Evolutionary conservation across 805 yeast species (phyloP).

Genomic region (Monosporozyma aerobia): DNA sequence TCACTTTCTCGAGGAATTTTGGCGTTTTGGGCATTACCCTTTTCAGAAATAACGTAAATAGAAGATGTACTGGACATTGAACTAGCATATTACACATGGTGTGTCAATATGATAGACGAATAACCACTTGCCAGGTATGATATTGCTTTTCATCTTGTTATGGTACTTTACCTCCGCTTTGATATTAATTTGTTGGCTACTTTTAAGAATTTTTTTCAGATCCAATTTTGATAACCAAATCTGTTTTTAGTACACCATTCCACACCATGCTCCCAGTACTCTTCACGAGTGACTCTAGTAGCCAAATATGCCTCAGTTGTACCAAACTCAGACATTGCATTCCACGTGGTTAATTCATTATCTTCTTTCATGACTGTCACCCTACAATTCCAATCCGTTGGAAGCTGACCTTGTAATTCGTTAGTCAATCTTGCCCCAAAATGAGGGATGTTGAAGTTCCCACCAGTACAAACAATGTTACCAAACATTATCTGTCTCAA

Average conservation of each 20-base stretch:
- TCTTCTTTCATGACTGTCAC: slow-evolving; percentile 28
- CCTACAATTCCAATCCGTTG: slow-evolving; percentile 60
- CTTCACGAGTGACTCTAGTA: slow-evolving; percentile 61
- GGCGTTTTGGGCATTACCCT: not conserved
- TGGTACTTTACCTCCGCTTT: not conserved
- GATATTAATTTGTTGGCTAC: slow-evolving; percentile 1
- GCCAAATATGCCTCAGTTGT: slow-evolving; percentile 33
- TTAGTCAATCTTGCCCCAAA: slow-evolving; percentile 49
- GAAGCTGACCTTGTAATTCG: slow-evolving; percentile 60
- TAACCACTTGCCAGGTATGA: not conserved
- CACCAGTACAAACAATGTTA: slow-evolving; percentile 77
- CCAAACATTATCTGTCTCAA: slow-evolving; percentile 66
- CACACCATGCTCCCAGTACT: slow-evolving; percentile 76
- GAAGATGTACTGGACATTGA: not conserved
- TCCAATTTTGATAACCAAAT: slow-evolving; percentile 35
- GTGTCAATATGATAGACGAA: not conserved
- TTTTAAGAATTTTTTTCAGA: slow-evolving; percentile 2
- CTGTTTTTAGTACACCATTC: slow-evolving; percentile 36
- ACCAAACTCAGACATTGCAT: slow-evolving; percentile 43
- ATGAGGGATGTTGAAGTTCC: slow-evolving; percentile 64
- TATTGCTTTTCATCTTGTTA: not conserved
- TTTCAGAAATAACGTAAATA: not conserved
- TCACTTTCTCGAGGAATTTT: not conserved
- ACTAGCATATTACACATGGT: not conserved
- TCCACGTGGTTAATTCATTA: slow-evolving; percentile 47